A percentile compares a stretch with the other conserved stretches of the same genome.
Conservation (phyloP, 1,284 basidiomycete genomes). For the Trichosporon coremiiforme region DNA sequence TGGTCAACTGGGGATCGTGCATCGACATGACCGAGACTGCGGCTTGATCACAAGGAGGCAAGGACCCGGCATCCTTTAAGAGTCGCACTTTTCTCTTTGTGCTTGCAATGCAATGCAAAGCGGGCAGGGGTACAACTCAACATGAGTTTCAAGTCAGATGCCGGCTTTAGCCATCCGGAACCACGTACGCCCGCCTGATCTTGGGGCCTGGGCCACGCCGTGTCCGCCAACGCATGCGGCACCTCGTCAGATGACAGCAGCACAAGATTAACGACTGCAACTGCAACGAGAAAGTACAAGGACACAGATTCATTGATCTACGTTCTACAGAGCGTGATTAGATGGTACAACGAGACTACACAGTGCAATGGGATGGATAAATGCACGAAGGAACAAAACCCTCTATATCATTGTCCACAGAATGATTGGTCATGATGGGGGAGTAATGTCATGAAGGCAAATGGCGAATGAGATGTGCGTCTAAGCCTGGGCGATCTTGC, state of each 20-base stretch:
- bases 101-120: background rate
- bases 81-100: background rate
- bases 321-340: conserved; percentile 31
- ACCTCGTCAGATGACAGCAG: background rate
- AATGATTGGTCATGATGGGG: conserved; percentile 20
- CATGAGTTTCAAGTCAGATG: background rate
- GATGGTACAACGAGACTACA: conserved; percentile 36
- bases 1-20: background rate
- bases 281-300: background rate
- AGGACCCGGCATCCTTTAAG: background rate
- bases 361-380: conserved; percentile 23
- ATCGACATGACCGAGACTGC: background rate
- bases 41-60: background rate
- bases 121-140: background rate
- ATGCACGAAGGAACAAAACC: conserved; percentile 16
- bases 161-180: background rate
- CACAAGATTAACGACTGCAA: background rate
- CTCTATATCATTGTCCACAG: conserved; percentile 31
- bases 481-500: conserved; percentile 56
- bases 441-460: conserved; percentile 14
- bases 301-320: conserved; percentile 29
- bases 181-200: background rate
- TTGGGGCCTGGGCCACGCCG: background rate
- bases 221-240: background rate
- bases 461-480: background rate